Percentiles rank a stretch among this genome's conserved stretches.
phyloP scores from a whole-genome alignment of 768 basidiomycete genomes.

The Trametes meyenii region DNA sequence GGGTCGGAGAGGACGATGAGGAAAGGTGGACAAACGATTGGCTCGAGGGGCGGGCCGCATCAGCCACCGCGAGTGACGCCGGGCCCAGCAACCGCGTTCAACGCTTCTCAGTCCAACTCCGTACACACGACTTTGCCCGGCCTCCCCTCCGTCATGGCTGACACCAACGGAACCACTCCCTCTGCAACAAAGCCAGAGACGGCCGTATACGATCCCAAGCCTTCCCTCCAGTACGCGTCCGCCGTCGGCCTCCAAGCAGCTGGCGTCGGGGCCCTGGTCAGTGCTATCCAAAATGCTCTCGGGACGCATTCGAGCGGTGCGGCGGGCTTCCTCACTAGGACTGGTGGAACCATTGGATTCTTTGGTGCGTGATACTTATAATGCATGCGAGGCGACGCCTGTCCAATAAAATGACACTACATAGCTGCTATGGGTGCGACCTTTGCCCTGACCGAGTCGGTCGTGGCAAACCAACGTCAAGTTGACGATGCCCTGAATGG shows the following conservation, averaged over 20 bases:
- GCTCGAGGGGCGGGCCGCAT: constrained; percentile 13
- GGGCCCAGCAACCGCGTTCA: constrained; percentile 18
- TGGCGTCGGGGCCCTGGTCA: constrained; percentile 67
- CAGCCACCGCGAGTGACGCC: constrained; percentile 20
- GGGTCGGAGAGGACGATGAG: constrained; percentile 9
- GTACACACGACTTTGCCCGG: constrained; percentile 24
- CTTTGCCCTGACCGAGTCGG: constrained; percentile 81
- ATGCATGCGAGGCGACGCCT: background rate
- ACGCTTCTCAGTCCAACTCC: constrained; percentile 11
- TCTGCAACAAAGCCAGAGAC: constrained; percentile 16
- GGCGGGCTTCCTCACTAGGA: constrained; percentile 83
- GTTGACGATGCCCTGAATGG: constrained; percentile 82
- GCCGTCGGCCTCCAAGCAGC: constrained; percentile 65
- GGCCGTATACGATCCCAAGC: constrained; percentile 49
- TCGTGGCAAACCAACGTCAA: constrained; percentile 79
- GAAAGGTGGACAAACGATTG: constrained; percentile 17
- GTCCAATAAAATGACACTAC: constrained; percentile 10
- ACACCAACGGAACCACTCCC: constrained; percentile 20
- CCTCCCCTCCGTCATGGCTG: constrained; percentile 27
- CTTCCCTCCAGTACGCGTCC: constrained; percentile 58
- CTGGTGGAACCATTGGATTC: constrained; percentile 87
- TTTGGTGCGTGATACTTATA: constrained; percentile 63
- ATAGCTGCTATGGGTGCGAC: constrained; percentile 88
- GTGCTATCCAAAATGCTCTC: constrained; percentile 79
- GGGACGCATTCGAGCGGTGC: constrained; percentile 78